Conservation (phyloP, 345 rosid species). For the Rhodamnia rubescens region DNA sequence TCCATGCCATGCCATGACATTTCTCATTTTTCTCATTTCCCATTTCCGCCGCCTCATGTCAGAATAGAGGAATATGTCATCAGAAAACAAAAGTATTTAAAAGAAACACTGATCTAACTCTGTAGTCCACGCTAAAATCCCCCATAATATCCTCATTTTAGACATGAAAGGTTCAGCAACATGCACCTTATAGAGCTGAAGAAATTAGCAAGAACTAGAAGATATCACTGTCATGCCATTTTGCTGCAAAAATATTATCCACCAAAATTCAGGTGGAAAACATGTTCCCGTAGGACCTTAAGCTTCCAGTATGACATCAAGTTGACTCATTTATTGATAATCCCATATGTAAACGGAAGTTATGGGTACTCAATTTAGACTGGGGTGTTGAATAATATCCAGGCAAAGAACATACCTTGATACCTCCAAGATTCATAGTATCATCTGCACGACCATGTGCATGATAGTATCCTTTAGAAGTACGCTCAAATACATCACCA, state of each 20-base stretch:
- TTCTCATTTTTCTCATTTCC: not conserved
- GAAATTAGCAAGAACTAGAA: not conserved
- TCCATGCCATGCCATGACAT: not conserved
- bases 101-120: not conserved
- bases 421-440: conserved; percentile 96
- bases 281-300: not conserved
- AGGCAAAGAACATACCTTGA: conserved; percentile 48
- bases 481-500: conserved; percentile 82
- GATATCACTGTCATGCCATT: not conserved
- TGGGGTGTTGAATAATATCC: not conserved
- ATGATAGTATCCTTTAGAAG: conserved; percentile 71
- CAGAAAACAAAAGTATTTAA: not conserved
- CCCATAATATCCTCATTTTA: not conserved
- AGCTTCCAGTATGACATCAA: not conserved
- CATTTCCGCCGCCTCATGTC: not conserved
- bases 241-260: not conserved
- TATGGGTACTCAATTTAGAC: not conserved
- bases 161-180: not conserved
- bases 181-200: not conserved
- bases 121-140: not conserved
- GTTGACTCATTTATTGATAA: not conserved
- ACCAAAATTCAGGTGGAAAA: not conserved
- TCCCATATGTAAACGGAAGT: not conserved
- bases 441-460: conserved; percentile 99
- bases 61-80: not conserved